Conservation (phyloP, 179 eudicot species). For the Beta corolliflora region DNA sequence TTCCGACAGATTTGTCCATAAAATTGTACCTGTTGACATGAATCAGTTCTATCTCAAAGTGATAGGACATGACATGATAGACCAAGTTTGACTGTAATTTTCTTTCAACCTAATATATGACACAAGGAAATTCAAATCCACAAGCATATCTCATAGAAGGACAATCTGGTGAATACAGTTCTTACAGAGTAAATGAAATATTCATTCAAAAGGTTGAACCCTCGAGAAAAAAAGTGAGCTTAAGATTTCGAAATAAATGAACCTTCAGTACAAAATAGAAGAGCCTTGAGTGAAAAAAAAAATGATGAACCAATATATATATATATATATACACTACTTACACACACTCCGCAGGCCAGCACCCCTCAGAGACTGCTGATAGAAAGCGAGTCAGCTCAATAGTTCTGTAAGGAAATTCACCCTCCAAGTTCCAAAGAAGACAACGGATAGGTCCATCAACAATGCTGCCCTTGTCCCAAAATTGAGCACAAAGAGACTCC, state of each 20-base stretch:
- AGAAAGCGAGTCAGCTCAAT: constrained; percentile 64
- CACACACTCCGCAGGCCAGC: constrained; percentile 99
- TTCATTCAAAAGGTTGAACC: too few relatives aligned
- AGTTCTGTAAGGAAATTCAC: constrained; percentile 82
- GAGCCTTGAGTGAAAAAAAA: too few relatives aligned
- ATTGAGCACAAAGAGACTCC: constrained; percentile 97
- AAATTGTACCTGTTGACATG: constrained; percentile 72
- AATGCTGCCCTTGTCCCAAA: constrained; percentile 92
- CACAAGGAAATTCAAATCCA: not conserved
- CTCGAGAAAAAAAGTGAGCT: too few relatives aligned
- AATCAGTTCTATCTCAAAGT: not conserved
- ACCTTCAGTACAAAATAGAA: too few relatives aligned
- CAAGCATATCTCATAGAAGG: too few relatives aligned
- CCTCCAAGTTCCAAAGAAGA: constrained; percentile 83
- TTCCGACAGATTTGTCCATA: constrained; percentile 82
- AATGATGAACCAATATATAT: too few relatives aligned
- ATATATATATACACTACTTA: constrained; percentile 31
- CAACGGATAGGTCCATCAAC: constrained; percentile 92
- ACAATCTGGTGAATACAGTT: too few relatives aligned
- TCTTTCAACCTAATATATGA: not conserved
- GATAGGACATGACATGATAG: constrained; percentile 7
- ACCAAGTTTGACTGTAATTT: not conserved
- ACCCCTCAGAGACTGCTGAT: constrained; percentile 88
- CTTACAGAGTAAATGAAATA: too few relatives aligned
- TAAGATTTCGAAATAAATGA: not conserved